phyloP scores from a whole-genome alignment of 345 rosid species.

The Lumnitzera racemosa region DNA sequence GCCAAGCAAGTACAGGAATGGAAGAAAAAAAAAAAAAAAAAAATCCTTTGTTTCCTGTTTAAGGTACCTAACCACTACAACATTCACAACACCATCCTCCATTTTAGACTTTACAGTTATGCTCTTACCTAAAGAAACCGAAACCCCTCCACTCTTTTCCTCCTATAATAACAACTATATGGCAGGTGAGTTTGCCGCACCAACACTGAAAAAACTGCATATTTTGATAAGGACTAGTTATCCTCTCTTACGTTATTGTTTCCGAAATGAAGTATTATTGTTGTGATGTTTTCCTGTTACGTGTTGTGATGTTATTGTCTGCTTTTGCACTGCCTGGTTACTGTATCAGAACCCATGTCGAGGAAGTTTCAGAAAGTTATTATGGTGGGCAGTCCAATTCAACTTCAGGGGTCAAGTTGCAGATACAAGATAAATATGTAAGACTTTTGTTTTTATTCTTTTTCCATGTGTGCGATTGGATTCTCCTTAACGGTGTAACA shows the following conservation, averaged over 20 bases:
- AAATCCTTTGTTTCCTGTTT: no score
- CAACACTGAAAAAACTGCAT: no score
- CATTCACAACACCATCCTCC: not conserved
- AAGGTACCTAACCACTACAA: not conserved
- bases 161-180: not conserved
- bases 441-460: not conserved
- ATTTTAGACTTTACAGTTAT: not conserved
- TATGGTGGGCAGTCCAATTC: slow-evolving; percentile 3
- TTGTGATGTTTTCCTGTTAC: not conserved
- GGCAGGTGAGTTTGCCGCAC: no score
- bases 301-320: no score
- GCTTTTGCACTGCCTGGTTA: not conserved
- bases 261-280: no score
- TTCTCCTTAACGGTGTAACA: no score
- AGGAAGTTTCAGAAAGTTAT: not conserved
- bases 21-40: no score
- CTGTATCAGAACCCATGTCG: slow-evolving; percentile 1
- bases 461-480: not conserved
- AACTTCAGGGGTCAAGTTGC: slow-evolving; percentile 7
- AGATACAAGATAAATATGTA: slow-evolving; percentile 7
- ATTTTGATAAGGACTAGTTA: no score
- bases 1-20: no score
- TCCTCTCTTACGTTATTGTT: no score
- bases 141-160: not conserved
- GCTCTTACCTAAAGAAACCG: no score